A percentile compares a stretch with the other conserved stretches of the same genome.
phyloP scores from a whole-genome alignment of 768 basidiomycete genomes.

The Serendipita sp. region DNA sequence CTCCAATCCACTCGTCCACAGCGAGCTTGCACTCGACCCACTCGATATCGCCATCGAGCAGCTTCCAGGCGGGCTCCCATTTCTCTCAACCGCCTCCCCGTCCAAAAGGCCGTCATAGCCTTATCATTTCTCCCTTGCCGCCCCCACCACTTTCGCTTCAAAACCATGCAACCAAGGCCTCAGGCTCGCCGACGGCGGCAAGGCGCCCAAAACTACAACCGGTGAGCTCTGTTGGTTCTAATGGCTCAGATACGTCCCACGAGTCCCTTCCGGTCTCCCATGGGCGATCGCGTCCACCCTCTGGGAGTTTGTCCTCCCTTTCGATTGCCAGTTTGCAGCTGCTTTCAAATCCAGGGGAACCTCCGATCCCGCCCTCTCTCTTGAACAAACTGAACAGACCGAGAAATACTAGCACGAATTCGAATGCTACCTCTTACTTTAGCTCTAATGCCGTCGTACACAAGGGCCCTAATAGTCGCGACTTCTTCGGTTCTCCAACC shows the following conservation, averaged over 20 bases:
- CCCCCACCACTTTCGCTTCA: not conserved
- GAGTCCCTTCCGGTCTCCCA: not conserved
- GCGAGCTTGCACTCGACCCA: not conserved
- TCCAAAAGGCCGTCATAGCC: not conserved
- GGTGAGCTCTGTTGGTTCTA: not conserved
- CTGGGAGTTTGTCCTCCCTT: not conserved
- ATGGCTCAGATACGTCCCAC: not conserved
- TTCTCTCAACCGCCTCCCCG: not conserved
- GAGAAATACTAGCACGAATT: not conserved
- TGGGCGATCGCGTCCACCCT: not conserved
- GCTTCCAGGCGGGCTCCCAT: not conserved
- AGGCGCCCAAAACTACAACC: not conserved
- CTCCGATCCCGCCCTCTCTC: not conserved
- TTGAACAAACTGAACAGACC: not conserved
- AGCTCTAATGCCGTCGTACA: not conserved
- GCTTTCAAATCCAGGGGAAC: not conserved
- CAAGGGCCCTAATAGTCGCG: not conserved
- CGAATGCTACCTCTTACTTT: not conserved
- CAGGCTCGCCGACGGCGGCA: not conserved
- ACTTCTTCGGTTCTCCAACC: not conserved
- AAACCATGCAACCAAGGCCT: not conserved
- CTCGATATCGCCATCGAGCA: not conserved
- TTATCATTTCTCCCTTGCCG: not conserved
- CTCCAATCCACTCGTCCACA: not conserved
- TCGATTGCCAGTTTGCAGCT: slow-evolving; percentile 2